Percentiles rank a stretch among this genome's conserved stretches.
These are phyloP conservation scores for Debaryomyces coudertii DNA, from an alignment of 1,139 yeast genomes.

Conservation along the genomic window DNA sequence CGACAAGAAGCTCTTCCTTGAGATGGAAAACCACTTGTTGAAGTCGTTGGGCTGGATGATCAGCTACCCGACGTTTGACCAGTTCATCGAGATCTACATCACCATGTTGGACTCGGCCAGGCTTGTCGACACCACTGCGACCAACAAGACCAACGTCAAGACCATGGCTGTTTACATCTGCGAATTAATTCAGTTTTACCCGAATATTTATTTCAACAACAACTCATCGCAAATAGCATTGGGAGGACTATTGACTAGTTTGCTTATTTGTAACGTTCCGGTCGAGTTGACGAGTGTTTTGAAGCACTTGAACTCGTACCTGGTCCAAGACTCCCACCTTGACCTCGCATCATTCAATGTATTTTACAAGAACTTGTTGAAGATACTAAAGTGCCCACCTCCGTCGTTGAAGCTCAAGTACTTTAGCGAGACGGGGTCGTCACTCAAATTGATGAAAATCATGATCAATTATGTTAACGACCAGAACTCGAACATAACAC, in stretches of 20 bases:
- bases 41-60: conserved; percentile 62
- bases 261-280: conserved; percentile 32
- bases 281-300: conserved; percentile 27
- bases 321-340: conserved; percentile 24
- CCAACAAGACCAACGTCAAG: conserved; percentile 49
- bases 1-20: conserved; percentile 59
- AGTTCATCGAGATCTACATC: conserved; percentile 58
- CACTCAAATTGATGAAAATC: conserved; percentile 40
- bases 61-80: conserved; percentile 61
- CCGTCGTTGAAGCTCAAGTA: conserved; percentile 47
- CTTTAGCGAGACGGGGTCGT: conserved; percentile 41
- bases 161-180: conserved; percentile 62
- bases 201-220: conserved; percentile 58
- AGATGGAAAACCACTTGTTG: conserved; percentile 69
- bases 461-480: conserved; percentile 36
- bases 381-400: conserved; percentile 50
- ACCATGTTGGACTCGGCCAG: conserved; percentile 27
- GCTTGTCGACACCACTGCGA: conserved; percentile 27
- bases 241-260: conserved; percentile 45
- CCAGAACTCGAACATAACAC: conserved; percentile 12
- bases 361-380: conserved; percentile 37
- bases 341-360: conserved; percentile 24
- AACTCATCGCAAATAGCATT: conserved; percentile 60
- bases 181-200: conserved; percentile 66
- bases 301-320: conserved; percentile 25